Evolutionary conservation across 805 yeast genomes (phyloP).

Genomic region (Candida chauliodis): DNA sequence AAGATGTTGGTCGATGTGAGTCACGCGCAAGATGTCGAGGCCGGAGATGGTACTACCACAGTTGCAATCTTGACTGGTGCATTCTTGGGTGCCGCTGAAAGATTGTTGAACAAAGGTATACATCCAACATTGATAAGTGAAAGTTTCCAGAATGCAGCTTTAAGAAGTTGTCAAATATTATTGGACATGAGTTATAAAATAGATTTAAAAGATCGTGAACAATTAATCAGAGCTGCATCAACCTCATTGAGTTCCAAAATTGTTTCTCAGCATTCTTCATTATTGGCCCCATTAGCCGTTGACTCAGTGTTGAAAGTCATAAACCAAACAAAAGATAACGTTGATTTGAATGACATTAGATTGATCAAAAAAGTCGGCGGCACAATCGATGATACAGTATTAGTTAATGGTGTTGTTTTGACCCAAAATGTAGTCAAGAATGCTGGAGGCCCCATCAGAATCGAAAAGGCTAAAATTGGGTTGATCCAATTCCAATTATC

Average conservation of each 20-base stretch:
- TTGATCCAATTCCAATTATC: slow-evolving; percentile 91
- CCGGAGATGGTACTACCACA: slow-evolving; percentile 99
- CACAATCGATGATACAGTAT: slow-evolving; percentile 93
- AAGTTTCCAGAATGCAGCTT: slow-evolving; percentile 85
- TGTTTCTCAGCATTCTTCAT: slow-evolving; percentile 84
- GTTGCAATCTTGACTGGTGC: slow-evolving; percentile 97
- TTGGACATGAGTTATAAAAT: slow-evolving; percentile 82
- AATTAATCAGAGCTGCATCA: slow-evolving; percentile 85
- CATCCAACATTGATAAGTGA: slow-evolving; percentile 96
- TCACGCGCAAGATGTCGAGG: slow-evolving; percentile 97
- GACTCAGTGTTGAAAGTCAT: slow-evolving; percentile 84
- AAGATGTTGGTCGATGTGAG: slow-evolving; percentile 94
- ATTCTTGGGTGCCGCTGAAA: slow-evolving; percentile 90
- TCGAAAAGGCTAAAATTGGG: slow-evolving; percentile 91
- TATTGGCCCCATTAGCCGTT: slow-evolving; percentile 90
- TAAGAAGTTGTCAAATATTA: slow-evolving; percentile 74
- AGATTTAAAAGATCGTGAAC: slow-evolving; percentile 75
- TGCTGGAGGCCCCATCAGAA: slow-evolving; percentile 93
- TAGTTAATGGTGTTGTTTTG: slow-evolving; percentile 89
- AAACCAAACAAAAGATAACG: slow-evolving; percentile 56
- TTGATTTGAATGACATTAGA: slow-evolving; percentile 84
- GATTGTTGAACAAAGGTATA: slow-evolving; percentile 80
- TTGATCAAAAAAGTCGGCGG: slow-evolving; percentile 94
- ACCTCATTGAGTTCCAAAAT: slow-evolving; percentile 94
- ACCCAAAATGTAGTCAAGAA: slow-evolving; percentile 85